Evolutionary conservation across 495 filamentous ascomycete genomes (phyloP), one percentile per base, ranked within the genome.

Genomic region (Aspergillus heteromorphus): DNA sequence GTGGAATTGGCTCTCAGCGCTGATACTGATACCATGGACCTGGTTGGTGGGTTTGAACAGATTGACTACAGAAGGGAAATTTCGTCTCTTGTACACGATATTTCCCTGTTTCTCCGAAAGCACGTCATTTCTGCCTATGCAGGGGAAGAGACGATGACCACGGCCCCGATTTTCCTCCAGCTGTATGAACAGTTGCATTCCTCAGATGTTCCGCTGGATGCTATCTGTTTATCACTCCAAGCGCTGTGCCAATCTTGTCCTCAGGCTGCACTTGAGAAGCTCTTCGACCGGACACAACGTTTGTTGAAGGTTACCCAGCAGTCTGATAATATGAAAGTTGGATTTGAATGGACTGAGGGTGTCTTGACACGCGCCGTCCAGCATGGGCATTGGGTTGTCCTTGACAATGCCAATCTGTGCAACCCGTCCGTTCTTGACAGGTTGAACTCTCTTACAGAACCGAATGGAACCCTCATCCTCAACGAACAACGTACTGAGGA

Each of bases 401-500:
- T 99, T 16, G 92, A 97, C 65, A 96, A 97, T 73, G 92, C 95
- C 48, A 99, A 99, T 62, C 77, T 97, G 14, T 99, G 95, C 67
- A 96, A 85, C 60, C 83, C 92, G 5, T 96, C 93, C 4, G 92
- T 97, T 10, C 82, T 99, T 2, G 95, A 99, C 65, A 80, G 95
- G 61, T 69, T 99, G 58, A 99, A 99, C 64, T 96, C 95, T 0
- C 72, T 99, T 31, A 85, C 96, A 1, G 95, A 99, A 67, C 89
- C 89, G 1, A 87, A 91, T 63, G 95, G 95, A 8, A 79, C 80
- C 49, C 76, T 99, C 17, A 89, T 86, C 61, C 85, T 99, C 58
- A 96, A 95, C 59, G 95, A 97, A 62, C 91, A 97, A 67, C 86
- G 85, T 51, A 86, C 81, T 29, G 80, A 84, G 17, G 84, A 92